Evolutionary conservation across 768 basidiomycete species (phyloP).

Genomic region (Boletellus emodensis): DNA sequence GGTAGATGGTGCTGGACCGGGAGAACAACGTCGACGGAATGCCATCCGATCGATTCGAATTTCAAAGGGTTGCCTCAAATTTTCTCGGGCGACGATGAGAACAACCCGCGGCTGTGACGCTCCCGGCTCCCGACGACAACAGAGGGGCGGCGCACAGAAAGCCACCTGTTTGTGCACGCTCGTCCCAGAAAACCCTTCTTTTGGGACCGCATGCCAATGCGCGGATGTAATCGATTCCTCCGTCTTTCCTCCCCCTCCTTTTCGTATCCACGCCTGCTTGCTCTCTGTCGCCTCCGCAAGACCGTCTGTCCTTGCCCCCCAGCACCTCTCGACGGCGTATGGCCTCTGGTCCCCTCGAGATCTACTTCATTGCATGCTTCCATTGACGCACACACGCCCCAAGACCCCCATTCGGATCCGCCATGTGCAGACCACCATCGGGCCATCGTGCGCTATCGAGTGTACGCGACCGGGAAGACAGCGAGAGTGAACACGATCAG

Average conservation of each 20-base stretch:
- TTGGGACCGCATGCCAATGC: conserved; percentile 22
- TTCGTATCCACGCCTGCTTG: conserved; percentile 29
- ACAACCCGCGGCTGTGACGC: conserved; percentile 21
- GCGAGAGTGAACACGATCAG: conserved; percentile 45
- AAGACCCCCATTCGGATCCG: conserved; percentile 20
- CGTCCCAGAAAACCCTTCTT: conserved; percentile 18
- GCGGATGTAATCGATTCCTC: conserved; percentile 30
- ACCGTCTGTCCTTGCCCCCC: conserved; percentile 1
- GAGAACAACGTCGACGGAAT: conserved; percentile 1
- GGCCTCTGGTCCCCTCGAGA: conserved; percentile 17
- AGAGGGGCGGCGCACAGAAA: conserved; percentile 13
- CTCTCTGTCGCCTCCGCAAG: conserved; percentile 2
- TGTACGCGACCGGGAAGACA: conserved; percentile 29
- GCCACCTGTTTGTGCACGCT: conserved; percentile 16
- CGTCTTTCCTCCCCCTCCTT: conserved; percentile 16
- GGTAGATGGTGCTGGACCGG: neutral
- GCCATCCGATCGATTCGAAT: conserved; percentile 17
- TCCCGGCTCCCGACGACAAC: conserved; percentile 26
- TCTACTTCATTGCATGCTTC: conserved; percentile 14
- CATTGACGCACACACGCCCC: conserved; percentile 7
- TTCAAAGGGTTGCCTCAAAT: conserved; percentile 24
- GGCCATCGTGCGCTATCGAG: conserved; percentile 10
- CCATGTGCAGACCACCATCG: conserved; percentile 26
- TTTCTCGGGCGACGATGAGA: conserved; percentile 19
- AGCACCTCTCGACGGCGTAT: conserved; percentile 13